Evolutionary conservation across 2,329 filamentous ascomycete genomes (phyloP).

Genomic region (Zymoseptoria brevis): DNA sequence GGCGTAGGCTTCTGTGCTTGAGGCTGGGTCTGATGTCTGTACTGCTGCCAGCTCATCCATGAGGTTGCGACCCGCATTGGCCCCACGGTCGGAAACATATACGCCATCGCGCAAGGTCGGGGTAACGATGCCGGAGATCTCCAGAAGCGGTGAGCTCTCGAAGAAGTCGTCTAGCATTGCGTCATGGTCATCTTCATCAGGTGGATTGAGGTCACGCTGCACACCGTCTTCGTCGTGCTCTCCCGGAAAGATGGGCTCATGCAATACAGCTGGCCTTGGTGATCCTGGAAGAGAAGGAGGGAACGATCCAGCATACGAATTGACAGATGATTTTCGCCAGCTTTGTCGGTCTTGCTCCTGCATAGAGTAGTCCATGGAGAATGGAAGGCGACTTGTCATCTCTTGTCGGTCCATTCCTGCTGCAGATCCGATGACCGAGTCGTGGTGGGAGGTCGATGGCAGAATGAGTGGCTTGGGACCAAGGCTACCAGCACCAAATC

Average conservation of each 20-base stretch:
- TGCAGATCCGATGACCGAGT: conserved; percentile 1
- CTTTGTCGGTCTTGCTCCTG: not conserved
- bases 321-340: not conserved
- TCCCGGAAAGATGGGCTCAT: not conserved
- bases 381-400: not conserved
- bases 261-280: not conserved
- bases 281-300: not conserved
- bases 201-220: not conserved
- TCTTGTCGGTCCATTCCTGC: not conserved
- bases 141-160: not conserved
- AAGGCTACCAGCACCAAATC: conserved; percentile 29
- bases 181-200: not conserved
- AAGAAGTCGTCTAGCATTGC: not conserved
- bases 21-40: conserved; percentile 4
- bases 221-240: not conserved
- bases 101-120: not conserved
- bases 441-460: conserved; percentile 25
- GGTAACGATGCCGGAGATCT: conserved; percentile 7
- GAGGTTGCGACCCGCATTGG: conserved; percentile 23
- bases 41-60: conserved; percentile 28
- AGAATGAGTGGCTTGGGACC: conserved; percentile 30
- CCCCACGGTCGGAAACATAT: conserved; percentile 13
- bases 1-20: not conserved
- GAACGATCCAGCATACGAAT: not conserved
- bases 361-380: not conserved